phyloP scores from a whole-genome alignment of 1,139 yeast species.

The Yamadazyma songkhlaensis region DNA sequence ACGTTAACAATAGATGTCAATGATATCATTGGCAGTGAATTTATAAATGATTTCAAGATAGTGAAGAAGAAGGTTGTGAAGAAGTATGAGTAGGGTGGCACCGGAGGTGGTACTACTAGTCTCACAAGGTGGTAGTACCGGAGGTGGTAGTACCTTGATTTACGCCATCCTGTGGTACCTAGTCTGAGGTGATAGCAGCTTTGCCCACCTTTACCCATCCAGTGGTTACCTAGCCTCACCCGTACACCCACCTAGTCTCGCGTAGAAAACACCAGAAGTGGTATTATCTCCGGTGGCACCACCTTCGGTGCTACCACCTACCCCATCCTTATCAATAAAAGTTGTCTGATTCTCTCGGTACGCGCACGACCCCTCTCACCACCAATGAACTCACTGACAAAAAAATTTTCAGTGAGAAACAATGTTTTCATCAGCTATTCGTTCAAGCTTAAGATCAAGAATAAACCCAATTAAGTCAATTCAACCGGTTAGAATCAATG shows the following conservation, averaged over 20 bases:
- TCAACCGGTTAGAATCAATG: neutral
- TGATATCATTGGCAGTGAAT: conserved; percentile 11
- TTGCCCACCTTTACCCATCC: no score
- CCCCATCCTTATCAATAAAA: neutral
- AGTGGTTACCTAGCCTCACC: no score
- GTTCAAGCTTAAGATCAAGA: conserved; percentile 48
- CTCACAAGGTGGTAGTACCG: no score
- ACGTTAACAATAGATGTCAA: conserved; percentile 10
- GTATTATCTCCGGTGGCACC: no score
- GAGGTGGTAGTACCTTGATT: no score
- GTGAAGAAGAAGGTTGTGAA: conserved; percentile 10
- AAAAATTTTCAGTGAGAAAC: conserved; percentile 3
- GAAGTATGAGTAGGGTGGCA: conserved; percentile 10
- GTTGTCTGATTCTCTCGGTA: neutral
- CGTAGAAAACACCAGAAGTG: no score
- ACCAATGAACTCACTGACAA: conserved; percentile 17
- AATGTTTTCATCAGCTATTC: conserved; percentile 51
- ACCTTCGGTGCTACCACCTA: no score
- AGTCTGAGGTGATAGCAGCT: no score
- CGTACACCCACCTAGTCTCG: no score
- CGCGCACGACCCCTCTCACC: conserved; percentile 12
- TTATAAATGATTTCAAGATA: conserved; percentile 16
- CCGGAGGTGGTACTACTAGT: neutral
- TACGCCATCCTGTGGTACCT: no score
- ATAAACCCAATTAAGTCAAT: conserved; percentile 20